These are phyloP conservation scores for Penicillium sp. DNA, from an alignment of 2,329 filamentous ascomycete species.

Conservation along the genomic window DNA sequence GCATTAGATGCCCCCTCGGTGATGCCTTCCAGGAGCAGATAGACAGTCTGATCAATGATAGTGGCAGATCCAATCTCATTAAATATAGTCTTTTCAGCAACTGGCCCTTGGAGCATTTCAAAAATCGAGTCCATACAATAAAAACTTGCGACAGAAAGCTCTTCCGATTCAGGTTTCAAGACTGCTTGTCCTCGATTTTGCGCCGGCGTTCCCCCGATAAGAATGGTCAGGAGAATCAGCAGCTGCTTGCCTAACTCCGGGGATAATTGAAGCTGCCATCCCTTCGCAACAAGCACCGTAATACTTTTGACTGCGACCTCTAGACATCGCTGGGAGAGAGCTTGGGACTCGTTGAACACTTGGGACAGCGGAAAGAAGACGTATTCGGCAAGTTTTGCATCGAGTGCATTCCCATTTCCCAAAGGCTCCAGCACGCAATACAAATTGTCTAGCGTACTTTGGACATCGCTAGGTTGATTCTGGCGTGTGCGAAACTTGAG, in stretches of 20 bases:
- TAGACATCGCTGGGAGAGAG: slow-evolving; percentile 63
- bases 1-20: slow-evolving; percentile 59
- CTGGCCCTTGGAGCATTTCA: slow-evolving; percentile 49
- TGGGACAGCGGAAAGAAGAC: slow-evolving; percentile 89
- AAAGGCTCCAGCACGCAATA: slow-evolving; percentile 38
- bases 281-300: slow-evolving; percentile 66
- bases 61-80: slow-evolving; percentile 62
- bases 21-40: slow-evolving; percentile 72
- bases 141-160: slow-evolving; percentile 69
- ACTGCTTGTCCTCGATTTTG: slow-evolving; percentile 33
- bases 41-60: slow-evolving; percentile 75
- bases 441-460: slow-evolving; percentile 45
- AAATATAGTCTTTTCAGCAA: slow-evolving; percentile 41
- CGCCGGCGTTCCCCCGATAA: slow-evolving; percentile 69
- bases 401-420: slow-evolving; percentile 48
- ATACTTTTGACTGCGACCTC: slow-evolving; percentile 76
- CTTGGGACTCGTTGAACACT: slow-evolving; percentile 71
- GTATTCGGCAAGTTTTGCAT: slow-evolving; percentile 86
- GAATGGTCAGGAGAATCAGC: slow-evolving; percentile 75
- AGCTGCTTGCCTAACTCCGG: slow-evolving; percentile 74
- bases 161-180: slow-evolving; percentile 54
- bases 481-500: slow-evolving; percentile 48
- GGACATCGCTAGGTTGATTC: slow-evolving; percentile 44
- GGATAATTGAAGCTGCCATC: slow-evolving; percentile 72
- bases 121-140: slow-evolving; percentile 66